A percentile compares a stretch with the other conserved stretches of the same genome.
Conservation (phyloP, 225 moss, liverwort and hornwort genomes). For the Anthoceros angustus region DNA sequence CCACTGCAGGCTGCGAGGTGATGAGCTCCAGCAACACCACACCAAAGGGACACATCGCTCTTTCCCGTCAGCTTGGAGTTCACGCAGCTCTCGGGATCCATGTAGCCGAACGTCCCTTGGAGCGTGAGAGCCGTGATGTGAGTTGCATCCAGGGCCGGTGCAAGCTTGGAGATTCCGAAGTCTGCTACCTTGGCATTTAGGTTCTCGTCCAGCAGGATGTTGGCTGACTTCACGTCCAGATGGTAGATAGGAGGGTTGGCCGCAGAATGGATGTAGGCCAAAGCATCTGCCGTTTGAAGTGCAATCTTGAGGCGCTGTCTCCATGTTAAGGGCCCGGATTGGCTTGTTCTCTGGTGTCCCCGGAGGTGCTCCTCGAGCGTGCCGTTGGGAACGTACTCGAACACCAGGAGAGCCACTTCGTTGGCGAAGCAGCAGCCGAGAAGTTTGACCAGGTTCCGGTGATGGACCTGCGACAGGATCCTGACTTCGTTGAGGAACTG, state of each 20-base stretch:
- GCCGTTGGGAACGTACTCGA: conserved; percentile 23
- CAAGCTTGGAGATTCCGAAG: conserved; percentile 17
- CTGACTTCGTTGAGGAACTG: conserved; percentile 14
- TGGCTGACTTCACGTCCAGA: conserved; percentile 20
- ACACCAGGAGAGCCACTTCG: conserved; percentile 18
- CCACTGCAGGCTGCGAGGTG: conserved; percentile 16
- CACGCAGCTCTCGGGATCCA: conserved; percentile 21
- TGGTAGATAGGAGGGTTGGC: conserved; percentile 8
- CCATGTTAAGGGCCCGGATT: conserved; percentile 13
- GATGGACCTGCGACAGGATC: conserved; percentile 14
- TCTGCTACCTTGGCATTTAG: conserved; percentile 19
- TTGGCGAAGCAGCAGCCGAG: conserved; percentile 19
- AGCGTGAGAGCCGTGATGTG: conserved; percentile 3
- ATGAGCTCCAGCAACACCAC: conserved; percentile 24
- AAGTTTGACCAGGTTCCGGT: conserved; percentile 19
- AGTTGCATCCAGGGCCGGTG: conserved; percentile 7
- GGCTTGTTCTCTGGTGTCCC: neutral
- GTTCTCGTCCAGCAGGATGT: conserved; percentile 17
- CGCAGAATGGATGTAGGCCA: conserved; percentile 16
- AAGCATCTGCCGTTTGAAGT: conserved; percentile 21
- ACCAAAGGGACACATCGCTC: conserved; percentile 28
- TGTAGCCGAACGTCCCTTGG: conserved; percentile 14
- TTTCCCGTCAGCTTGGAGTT: conserved; percentile 20
- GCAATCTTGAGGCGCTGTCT: conserved; percentile 24
- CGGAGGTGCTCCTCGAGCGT: conserved; percentile 7